Percentiles rank a stretch among this genome's conserved stretches.
phyloP scores from a whole-genome alignment of 2,329 filamentous ascomycete genomes.

The Penicillium italicum region DNA sequence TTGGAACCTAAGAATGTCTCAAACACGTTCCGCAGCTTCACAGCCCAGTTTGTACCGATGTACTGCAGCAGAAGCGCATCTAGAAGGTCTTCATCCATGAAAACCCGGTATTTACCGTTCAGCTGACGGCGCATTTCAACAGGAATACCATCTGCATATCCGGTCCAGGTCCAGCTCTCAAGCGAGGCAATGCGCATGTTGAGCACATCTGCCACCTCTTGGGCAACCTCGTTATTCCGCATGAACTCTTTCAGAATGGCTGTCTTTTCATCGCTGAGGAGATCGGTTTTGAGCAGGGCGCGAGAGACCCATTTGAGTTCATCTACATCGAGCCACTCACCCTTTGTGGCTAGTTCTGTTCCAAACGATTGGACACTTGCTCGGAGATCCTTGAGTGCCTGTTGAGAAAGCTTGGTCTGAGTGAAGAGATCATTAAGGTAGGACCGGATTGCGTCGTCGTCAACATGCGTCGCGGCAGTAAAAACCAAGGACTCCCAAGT shows the following conservation, averaged over 20 bases:
- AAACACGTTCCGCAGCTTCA: slow-evolving; percentile 47
- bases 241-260: slow-evolving; percentile 51
- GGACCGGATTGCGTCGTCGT: slow-evolving; percentile 44
- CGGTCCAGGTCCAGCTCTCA: slow-evolving; percentile 51
- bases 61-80: slow-evolving; percentile 55
- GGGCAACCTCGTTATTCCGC: slow-evolving; percentile 48
- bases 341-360: slow-evolving; percentile 23
- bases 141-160: slow-evolving; percentile 41
- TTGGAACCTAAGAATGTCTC: slow-evolving; percentile 33
- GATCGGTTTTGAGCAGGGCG: slow-evolving; percentile 49
- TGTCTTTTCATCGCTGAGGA: slow-evolving; percentile 53
- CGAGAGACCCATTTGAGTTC: slow-evolving; percentile 47
- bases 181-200: slow-evolving; percentile 54
- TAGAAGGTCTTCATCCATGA: slow-evolving; percentile 57
- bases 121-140: slow-evolving; percentile 53
- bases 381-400: slow-evolving; percentile 44
- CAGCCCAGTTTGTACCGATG: slow-evolving; percentile 52
- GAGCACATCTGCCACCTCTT: slow-evolving; percentile 55
- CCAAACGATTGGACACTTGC: slow-evolving; percentile 40
- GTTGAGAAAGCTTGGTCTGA: slow-evolving; percentile 39
- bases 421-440: slow-evolving; percentile 54
- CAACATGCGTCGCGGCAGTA: slow-evolving; percentile 41
- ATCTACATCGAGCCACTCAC: slow-evolving; percentile 41
- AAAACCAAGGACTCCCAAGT: slow-evolving; percentile 59
- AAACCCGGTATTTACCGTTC: slow-evolving; percentile 58